Conservation (phyloP, 495 filamentous ascomycete genomes). For the Mytilinidion resinicola region DNA sequence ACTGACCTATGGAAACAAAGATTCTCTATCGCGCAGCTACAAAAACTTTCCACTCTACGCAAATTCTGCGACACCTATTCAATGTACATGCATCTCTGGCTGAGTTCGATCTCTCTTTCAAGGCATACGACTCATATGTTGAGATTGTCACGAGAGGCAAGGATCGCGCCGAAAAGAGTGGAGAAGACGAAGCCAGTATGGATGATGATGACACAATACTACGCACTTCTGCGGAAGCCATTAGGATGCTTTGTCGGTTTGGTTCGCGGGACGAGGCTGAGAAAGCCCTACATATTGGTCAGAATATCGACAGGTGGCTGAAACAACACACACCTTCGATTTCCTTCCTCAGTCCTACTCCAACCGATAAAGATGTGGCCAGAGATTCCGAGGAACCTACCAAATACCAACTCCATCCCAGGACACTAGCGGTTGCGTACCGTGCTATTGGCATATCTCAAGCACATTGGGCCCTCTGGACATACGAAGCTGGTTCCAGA, state of each 20-base stretch:
- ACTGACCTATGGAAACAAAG: slow-evolving; percentile 31
- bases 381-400: slow-evolving; percentile 2
- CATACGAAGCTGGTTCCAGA: slow-evolving; percentile 62
- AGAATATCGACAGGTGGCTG: slow-evolving; percentile 61
- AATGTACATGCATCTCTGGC: slow-evolving; percentile 77
- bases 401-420: slow-evolving; percentile 39
- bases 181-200: slow-evolving; percentile 61
- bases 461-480: slow-evolving; percentile 78
- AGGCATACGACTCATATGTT: slow-evolving; percentile 82
- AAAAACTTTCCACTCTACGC: slow-evolving; percentile 88
- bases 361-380: slow-evolving; percentile 23
- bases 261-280: slow-evolving; percentile 67
- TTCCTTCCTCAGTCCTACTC: slow-evolving; percentile 26
- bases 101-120: slow-evolving; percentile 81
- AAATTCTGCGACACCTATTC: slow-evolving; percentile 80
- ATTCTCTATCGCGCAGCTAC: slow-evolving; percentile 81
- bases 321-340: slow-evolving; percentile 36
- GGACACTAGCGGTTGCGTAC: slow-evolving; percentile 61
- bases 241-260: slow-evolving; percentile 75
- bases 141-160: slow-evolving; percentile 77
- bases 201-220: slow-evolving; percentile 72
- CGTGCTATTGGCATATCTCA: slow-evolving; percentile 75
- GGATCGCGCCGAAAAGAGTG: slow-evolving; percentile 69
- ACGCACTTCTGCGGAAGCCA: slow-evolving; percentile 67
- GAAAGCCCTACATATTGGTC: slow-evolving; percentile 62